phyloP scores from a whole-genome alignment of 495 filamentous ascomycete genomes.

The Bathelium albidoporum region DNA sequence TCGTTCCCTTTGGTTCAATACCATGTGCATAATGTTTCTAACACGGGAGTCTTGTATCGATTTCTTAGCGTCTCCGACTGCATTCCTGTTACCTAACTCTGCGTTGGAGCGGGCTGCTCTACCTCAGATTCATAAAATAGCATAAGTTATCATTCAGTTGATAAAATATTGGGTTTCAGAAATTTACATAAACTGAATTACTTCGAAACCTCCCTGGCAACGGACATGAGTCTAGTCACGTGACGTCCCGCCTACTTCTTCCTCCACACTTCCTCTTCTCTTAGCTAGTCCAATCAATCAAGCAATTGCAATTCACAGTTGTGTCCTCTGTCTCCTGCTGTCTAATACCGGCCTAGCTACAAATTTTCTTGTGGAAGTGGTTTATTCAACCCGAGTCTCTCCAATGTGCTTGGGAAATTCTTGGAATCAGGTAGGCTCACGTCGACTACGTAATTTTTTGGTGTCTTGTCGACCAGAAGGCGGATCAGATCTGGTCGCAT shows the following conservation, averaged over 20 bases:
- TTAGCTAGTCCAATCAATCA: too few relatives aligned
- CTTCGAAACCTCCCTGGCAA: neutral
- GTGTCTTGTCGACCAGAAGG: neutral
- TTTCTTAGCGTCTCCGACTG: too few relatives aligned
- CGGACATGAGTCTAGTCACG: neutral
- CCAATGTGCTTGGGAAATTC: neutral
- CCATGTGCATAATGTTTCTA: too few relatives aligned
- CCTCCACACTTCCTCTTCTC: too few relatives aligned
- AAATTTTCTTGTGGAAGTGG: neutral
- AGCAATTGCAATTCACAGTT: too few relatives aligned
- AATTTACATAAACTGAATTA: neutral
- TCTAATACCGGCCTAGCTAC: neutral
- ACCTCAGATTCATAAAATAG: neutral
- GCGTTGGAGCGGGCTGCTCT: neutral
- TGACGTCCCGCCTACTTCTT: neutral
- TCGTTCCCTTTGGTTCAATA: too few relatives aligned
- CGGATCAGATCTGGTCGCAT: neutral
- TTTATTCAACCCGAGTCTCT: neutral
- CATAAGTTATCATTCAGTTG: neutral
- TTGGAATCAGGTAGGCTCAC: neutral
- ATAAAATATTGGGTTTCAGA: neutral
- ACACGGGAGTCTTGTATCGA: too few relatives aligned
- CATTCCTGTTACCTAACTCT: neutral
- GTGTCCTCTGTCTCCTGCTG: neutral
- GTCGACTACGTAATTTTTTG: neutral